Conservation (phyloP, 139 green algal species). For the Micractinium sp. region DNA sequence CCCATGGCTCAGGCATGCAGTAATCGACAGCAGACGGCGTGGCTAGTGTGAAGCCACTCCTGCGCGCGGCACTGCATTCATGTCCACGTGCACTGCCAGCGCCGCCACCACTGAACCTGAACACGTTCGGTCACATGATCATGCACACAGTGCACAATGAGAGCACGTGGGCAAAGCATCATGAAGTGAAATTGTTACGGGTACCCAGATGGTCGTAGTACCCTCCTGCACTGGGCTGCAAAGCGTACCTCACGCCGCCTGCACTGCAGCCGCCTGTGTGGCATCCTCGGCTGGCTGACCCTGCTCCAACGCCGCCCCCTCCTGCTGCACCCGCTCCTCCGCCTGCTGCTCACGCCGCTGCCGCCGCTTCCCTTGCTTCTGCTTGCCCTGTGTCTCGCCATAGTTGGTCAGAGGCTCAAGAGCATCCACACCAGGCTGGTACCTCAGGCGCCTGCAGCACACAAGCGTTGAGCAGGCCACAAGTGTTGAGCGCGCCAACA, state of each 20-base stretch:
- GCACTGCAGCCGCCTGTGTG: not conserved
- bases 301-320: not conserved
- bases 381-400: not conserved
- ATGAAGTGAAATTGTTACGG: no score
- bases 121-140: no score
- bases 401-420: not conserved
- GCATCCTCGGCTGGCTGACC: not conserved
- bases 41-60: no score
- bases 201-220: no score
- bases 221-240: no score
- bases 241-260: not conserved
- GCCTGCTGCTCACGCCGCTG: not conserved
- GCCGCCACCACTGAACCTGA: no score
- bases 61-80: no score
- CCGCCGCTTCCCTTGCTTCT: not conserved
- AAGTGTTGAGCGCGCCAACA: not conserved
- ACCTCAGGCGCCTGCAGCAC: not conserved
- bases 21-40: no score
- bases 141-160: no score
- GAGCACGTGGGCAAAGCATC: no score
- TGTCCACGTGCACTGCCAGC: no score
- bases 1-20: no score
- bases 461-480: not conserved
- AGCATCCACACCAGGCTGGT: not conserved
- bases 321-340: not conserved